phyloP scores from a whole-genome alignment of 352 stramenopile genomes.

The Globisporangium cystogenes region DNA sequence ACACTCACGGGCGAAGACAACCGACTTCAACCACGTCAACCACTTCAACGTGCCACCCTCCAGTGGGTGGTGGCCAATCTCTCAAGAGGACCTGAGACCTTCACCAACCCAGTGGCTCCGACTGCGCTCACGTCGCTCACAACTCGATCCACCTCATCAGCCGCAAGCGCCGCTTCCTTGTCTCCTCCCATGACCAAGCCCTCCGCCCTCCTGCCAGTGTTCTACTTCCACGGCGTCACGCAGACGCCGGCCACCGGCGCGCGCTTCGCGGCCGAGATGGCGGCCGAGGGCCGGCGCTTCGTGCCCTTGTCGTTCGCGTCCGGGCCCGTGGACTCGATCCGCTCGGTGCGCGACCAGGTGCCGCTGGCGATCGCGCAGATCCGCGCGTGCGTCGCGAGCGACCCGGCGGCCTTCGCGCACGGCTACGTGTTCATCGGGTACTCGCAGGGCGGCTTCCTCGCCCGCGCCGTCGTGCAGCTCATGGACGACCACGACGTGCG shows the following conservation, averaged over 20 bases:
- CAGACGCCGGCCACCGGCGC: conserved; percentile 13
- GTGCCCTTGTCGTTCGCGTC: conserved; percentile 25
- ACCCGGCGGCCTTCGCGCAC: conserved; percentile 15
- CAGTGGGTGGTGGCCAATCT: too few species aligned
- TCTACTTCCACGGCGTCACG: conserved; percentile 46
- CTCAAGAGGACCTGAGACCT: too few species aligned
- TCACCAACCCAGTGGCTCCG: too few species aligned
- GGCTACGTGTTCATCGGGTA: conserved; percentile 46
- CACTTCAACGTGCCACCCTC: too few species aligned
- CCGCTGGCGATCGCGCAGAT: conserved; percentile 34
- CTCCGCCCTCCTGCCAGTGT: conserved; percentile 12
- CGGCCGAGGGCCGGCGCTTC: conserved; percentile 21
- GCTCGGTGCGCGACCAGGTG: conserved; percentile 28
- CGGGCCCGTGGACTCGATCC: conserved; percentile 4
- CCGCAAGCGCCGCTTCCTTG: too few species aligned
- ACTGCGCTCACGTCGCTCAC: too few species aligned
- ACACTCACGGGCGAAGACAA: too few species aligned
- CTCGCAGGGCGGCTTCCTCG: conserved; percentile 37
- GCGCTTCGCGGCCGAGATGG: conserved; percentile 26
- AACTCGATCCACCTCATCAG: too few species aligned
- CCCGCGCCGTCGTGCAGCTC: conserved; percentile 36
- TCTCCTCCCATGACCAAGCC: too few species aligned
- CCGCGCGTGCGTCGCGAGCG: conserved; percentile 13
- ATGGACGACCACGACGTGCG: conserved; percentile 54
- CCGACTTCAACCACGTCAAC: too few species aligned